A percentile compares a stretch with the other conserved stretches of the same genome.
These are phyloP conservation scores for Xylaria arbuscula DNA, from an alignment of 2,329 filamentous ascomycete species.

Conservation along the genomic window DNA sequence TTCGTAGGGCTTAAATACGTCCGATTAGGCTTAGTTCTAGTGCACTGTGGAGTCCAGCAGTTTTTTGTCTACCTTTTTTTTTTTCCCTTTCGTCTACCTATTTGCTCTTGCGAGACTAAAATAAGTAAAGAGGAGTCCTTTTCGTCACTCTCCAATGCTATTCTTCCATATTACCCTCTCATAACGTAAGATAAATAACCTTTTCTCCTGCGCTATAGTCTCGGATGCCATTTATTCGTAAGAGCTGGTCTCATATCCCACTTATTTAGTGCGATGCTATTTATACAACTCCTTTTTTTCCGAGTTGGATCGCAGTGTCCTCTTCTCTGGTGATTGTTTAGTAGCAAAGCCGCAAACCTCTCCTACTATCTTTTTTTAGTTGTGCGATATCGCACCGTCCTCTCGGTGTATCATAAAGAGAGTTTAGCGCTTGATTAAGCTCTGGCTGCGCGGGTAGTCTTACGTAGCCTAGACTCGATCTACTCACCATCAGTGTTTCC, in stretches of 20 bases:
- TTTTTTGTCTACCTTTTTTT: conserved; percentile 5
- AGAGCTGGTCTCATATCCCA: conserved; percentile 15
- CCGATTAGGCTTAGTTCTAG: conserved; percentile 23
- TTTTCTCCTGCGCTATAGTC: conserved; percentile 1
- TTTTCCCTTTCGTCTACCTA: not conserved
- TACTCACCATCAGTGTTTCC: not conserved
- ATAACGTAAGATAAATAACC: conserved; percentile 43
- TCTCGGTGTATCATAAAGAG: conserved; percentile 18
- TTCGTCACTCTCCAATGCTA: conserved; percentile 34
- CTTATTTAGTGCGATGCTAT: not conserved
- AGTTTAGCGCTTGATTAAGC: conserved; percentile 4
- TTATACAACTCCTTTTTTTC: not conserved
- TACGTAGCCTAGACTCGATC: too few species aligned
- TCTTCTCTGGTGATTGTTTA: not conserved
- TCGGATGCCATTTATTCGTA: conserved; percentile 5
- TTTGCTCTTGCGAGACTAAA: conserved; percentile 41
- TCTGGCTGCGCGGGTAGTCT: not conserved
- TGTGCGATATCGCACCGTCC: conserved; percentile 31
- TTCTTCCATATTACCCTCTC: conserved; percentile 36
- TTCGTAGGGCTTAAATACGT: not conserved
- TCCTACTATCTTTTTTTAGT: not conserved
- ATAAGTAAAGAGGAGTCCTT: conserved; percentile 31
- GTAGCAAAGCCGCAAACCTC: conserved; percentile 4
- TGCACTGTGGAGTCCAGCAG: conserved; percentile 39
- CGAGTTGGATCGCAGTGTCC: conserved; percentile 3